A percentile compares a stretch with the other conserved stretches of the same genome.
phyloP scores from a whole-genome alignment of 352 stramenopile species.

The Phytophthora sansomeana region DNA sequence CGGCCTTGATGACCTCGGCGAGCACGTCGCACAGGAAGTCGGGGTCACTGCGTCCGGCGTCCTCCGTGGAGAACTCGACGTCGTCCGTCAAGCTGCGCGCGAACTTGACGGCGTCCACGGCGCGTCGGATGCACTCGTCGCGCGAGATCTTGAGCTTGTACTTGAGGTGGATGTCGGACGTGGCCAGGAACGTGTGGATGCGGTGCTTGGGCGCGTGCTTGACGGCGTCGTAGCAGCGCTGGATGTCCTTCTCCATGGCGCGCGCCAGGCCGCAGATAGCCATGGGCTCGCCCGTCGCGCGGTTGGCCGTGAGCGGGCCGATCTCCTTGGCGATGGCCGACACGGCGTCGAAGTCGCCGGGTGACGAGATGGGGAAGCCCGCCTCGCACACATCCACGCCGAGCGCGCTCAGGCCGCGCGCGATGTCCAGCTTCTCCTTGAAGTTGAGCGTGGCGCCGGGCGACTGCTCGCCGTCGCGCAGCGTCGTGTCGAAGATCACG shows the following conservation, averaged over 20 bases:
- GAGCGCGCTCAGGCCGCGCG: conserved; percentile 93
- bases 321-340: conserved; percentile 97
- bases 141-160: conserved; percentile 99
- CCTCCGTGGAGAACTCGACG: conserved; percentile 98
- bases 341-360: conserved; percentile 98
- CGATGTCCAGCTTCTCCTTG: conserved; percentile 99
- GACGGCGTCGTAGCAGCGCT: conserved; percentile 96
- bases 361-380: conserved; percentile 98
- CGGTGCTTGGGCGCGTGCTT: conserved; percentile 95
- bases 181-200: conserved; percentile 99
- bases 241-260: conserved; percentile 98
- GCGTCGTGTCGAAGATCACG: conserved; percentile 98
- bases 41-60: conserved; percentile 96
- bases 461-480: conserved; percentile 98
- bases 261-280: conserved; percentile 95
- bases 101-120: conserved; percentile 95
- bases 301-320: conserved; percentile 84
- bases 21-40: conserved; percentile 98
- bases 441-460: conserved; percentile 98
- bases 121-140: conserved; percentile 96
- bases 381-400: conserved; percentile 99
- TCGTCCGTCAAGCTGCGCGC: conserved; percentile 95
- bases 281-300: conserved; percentile 84
- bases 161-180: conserved; percentile 99
- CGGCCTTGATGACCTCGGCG: conserved; percentile 95